These are phyloP conservation scores for Annulohypoxylon nitens DNA, from an alignment of 495 filamentous ascomycete species.

Conservation along the genomic window DNA sequence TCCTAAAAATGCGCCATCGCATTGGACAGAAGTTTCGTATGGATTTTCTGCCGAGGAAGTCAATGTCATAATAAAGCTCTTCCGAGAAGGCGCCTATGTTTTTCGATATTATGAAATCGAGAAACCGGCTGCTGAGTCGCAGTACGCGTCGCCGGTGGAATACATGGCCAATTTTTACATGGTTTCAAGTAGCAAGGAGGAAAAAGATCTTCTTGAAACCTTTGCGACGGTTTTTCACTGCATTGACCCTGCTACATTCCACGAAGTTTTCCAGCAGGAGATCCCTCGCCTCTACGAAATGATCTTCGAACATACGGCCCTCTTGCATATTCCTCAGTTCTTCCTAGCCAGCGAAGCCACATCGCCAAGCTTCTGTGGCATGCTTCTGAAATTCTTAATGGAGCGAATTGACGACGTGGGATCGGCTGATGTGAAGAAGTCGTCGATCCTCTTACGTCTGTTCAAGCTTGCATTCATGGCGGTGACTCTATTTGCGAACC, in stretches of 20 bases:
- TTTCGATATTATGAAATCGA: conserved; percentile 97
- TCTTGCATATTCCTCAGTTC: conserved; percentile 96
- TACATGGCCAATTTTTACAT: conserved; percentile 94
- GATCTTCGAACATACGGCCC: conserved; percentile 95
- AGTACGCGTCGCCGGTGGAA: conserved; percentile 83
- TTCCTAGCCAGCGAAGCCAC: conserved; percentile 98
- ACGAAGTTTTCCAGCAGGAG: conserved; percentile 97
- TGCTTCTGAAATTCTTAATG: conserved; percentile 98
- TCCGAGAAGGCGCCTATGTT: conserved; percentile 94
- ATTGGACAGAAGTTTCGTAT: conserved; percentile 96
- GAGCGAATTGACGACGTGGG: conserved; percentile 94
- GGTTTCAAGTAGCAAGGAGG: conserved; percentile 90
- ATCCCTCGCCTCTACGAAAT: conserved; percentile 97
- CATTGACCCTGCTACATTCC: conserved; percentile 97
- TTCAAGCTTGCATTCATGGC: conserved; percentile 99
- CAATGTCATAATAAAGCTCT: conserved; percentile 94
- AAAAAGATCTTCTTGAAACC: conserved; percentile 97
- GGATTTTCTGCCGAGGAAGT: conserved; percentile 99
- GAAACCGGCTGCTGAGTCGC: conserved; percentile 78
- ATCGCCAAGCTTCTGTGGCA: conserved; percentile 95
- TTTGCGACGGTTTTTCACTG: conserved; percentile 99
- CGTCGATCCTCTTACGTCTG: conserved; percentile 89
- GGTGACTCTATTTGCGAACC: conserved; percentile 91
- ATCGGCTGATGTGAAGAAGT: conserved; percentile 87
- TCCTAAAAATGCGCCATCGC: conserved; percentile 78